These are phyloP conservation scores for Cenchrus americanus DNA, from an alignment of 176 grass and related monocot species.

Conservation along the genomic window DNA sequence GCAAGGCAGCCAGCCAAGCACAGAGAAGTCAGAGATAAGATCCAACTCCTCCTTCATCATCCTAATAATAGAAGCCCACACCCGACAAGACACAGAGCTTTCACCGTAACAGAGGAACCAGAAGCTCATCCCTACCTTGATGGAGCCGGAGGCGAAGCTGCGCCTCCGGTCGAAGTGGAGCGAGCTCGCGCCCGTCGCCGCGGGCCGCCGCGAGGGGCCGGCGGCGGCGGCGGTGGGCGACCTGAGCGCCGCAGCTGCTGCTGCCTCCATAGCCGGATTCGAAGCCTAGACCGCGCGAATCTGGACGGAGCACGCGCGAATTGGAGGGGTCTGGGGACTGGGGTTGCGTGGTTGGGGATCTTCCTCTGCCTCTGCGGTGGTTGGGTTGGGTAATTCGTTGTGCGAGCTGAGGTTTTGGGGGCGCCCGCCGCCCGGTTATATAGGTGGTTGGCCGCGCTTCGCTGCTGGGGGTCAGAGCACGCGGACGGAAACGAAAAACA, in stretches of 20 bases:
- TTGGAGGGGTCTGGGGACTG: background rate
- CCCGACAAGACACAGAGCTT: background rate
- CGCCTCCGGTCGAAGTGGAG: conserved; percentile 44
- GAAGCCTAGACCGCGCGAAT: background rate
- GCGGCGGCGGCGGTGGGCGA: conserved; percentile 53
- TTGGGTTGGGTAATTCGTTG: background rate
- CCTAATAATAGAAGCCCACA: background rate
- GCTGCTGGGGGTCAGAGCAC: conserved; percentile 31
- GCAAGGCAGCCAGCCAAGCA: background rate
- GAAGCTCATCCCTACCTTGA: conserved; percentile 57
- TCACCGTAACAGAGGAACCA: background rate
- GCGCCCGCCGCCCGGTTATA: background rate
- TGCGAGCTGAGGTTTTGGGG: background rate
- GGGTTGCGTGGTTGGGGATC: conserved; percentile 30
- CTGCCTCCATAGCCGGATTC: conserved; percentile 51
- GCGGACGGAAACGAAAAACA: conserved; percentile 19
- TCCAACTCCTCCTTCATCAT: background rate
- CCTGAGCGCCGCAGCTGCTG: conserved; percentile 55
- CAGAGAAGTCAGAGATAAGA: background rate
- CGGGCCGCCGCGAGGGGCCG: conserved; percentile 42
- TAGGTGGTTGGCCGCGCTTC: background rate
- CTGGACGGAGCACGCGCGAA: background rate
- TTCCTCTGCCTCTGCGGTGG: background rate
- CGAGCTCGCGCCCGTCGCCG: conserved; percentile 29
- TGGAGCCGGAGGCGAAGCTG: conserved; percentile 41